Evolutionary conservation across 108 stramenopile genomes (phyloP).

Genomic region (Nitzschia inconspicua): DNA sequence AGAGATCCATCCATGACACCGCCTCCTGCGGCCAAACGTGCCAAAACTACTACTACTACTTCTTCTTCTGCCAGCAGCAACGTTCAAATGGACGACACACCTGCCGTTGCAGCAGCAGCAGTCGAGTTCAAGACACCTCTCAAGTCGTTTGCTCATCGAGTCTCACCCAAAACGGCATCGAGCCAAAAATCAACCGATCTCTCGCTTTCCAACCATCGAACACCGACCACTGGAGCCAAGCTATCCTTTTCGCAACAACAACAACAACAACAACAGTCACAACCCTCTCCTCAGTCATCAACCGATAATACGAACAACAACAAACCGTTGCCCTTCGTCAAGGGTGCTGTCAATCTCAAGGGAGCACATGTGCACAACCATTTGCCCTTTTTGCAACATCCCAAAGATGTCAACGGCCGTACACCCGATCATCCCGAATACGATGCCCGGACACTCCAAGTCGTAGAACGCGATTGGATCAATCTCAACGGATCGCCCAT

Average conservation of each 20-base stretch:
- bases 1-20: constrained; percentile 10
- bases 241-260: no score
- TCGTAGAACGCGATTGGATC: constrained; percentile 48
- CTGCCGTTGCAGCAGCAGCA: not conserved
- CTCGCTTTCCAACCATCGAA: no score
- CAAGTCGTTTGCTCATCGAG: not conserved
- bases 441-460: constrained; percentile 82
- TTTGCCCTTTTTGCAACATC: constrained; percentile 64
- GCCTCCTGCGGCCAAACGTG: not conserved
- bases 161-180: not conserved
- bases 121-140: constrained; percentile 3
- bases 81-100: not conserved
- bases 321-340: constrained; percentile 14
- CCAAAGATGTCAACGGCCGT: constrained; percentile 61
- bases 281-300: not conserved
- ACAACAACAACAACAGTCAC: not conserved
- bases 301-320: not conserved
- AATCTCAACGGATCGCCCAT: constrained; percentile 39
- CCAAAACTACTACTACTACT: constrained; percentile 1
- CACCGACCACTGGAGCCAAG: no score
- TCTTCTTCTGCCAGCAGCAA: not conserved
- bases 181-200: not conserved
- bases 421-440: constrained; percentile 70
- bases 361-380: constrained; percentile 93
- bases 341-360: constrained; percentile 54